Evolutionary conservation across 371 early-diverging fungal species (phyloP), one percentile per base, ranked within the genome.

Genomic region (Synchytrium microbalum): DNA sequence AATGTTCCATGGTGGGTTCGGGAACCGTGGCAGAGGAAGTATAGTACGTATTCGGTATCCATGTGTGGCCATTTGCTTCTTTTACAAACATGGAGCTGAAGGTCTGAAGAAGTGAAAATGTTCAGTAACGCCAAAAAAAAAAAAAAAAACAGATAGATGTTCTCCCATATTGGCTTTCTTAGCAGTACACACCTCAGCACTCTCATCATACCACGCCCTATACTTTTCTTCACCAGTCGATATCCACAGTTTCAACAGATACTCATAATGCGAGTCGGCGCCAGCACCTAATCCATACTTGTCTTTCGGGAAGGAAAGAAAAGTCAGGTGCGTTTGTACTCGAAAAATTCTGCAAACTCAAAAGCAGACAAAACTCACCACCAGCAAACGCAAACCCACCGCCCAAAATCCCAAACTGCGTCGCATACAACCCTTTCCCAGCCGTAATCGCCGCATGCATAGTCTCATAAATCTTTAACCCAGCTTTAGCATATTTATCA

Each of bases 221-320:
- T 75, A 76, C 79, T 83, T 59, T 74, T 75, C 25, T 74, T 77
- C 53, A 66, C 70, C 59, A 64, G 71, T 65, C 79, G 86, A 68
- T 8, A 90, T 59, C 74, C 85, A 86, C 54, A 87, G 76, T 67
- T 91, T 89, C 19, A 90, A 71, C 61, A 88, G 77, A 65, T 90
- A 91, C 82, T 90, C 74, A 68, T 75, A 65, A 68, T 68, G 77
- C 5, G 73, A 74, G 59, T 78, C 78, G 3, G 65, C 38, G 29
- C 24, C 65, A 13, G 66, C 75, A 2, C 73, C 79, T 32, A 76
- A 33, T 1, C 64, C 64, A 66, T 73, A 75, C 3, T 32, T 14
- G 23, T 65, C 67, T 51, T 38, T 38, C 46, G 19, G 46, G 10
- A 38, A 24, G 13, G 56, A 24, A 55, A 55, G 24, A n/a, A 55